These are phyloP conservation scores for Globisporangium apiculatum DNA, from an alignment of 352 stramenopile genomes.

Conservation along the genomic window DNA sequence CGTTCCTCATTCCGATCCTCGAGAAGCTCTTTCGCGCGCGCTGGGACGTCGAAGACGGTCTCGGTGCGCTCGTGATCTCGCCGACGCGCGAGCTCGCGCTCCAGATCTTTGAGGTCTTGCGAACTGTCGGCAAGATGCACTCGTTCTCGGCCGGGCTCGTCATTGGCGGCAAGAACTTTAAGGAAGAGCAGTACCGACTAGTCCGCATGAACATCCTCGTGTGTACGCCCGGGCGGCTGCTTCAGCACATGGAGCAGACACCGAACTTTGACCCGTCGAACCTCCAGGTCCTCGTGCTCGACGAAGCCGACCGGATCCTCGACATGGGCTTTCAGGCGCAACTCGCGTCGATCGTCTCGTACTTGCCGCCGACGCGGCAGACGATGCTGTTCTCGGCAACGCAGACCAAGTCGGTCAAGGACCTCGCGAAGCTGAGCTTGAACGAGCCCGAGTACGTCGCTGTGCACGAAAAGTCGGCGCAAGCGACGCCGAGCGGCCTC, in stretches of 20 bases:
- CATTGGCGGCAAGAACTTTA: slow-evolving; percentile 95
- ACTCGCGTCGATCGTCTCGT: slow-evolving; percentile 94
- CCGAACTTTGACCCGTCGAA: slow-evolving; percentile 93
- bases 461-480: slow-evolving; percentile 90
- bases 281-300: slow-evolving; percentile 95
- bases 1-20: slow-evolving; percentile 86
- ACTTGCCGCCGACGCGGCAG: slow-evolving; percentile 92
- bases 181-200: slow-evolving; percentile 94
- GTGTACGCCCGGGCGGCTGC: slow-evolving; percentile 92
- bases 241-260: slow-evolving; percentile 99
- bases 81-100: slow-evolving; percentile 98
- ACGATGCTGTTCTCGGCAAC: slow-evolving; percentile 97
- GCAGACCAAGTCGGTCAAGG: slow-evolving; percentile 96
- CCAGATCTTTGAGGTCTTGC: slow-evolving; percentile 99
- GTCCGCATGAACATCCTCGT: slow-evolving; percentile 96
- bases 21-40: slow-evolving; percentile 87
- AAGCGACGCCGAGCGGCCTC: slow-evolving; percentile 90
- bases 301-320: slow-evolving; percentile 99
- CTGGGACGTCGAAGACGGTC: slow-evolving; percentile 90
- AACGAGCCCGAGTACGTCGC: slow-evolving; percentile 96
- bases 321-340: slow-evolving; percentile 99
- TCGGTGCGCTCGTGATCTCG: slow-evolving; percentile 95
- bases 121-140: slow-evolving; percentile 93
- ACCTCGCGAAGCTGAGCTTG: slow-evolving; percentile 94
- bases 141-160: slow-evolving; percentile 95